Base-by-base conservation (phyloP, 768 basidiomycete genomes). In the Candolleomyces eurysporus region DNA sequence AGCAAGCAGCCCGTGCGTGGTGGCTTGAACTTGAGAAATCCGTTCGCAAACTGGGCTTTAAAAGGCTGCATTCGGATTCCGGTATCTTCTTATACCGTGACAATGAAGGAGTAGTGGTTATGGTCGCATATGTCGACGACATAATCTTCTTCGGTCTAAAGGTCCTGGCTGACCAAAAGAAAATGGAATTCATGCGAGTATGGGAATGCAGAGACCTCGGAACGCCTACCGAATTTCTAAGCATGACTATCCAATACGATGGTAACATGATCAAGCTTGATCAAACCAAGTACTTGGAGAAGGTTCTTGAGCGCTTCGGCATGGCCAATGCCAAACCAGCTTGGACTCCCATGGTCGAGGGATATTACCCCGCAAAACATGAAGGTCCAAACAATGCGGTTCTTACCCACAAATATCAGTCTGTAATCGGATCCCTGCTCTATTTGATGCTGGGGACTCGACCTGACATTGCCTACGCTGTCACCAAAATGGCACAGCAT, bases 171-270 rank as follows among this genome's bases (percentile, higher is more conserved):
- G 19, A 13, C 32, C 5, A 55, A 62, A 63, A 59, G 42, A 66
- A 66, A 40, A 2, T 13, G 4, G 62, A 53, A 48, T 71, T 69
- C 48, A 65, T 66, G 56, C 57, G 9, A 63, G 61, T 59, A n/a
- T 69, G 68, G 68, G 66, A 70, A 63, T 70, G 69, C 58, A 62
- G 49, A 16, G 65, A 69, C 49, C 54, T 67, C 21, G 68, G 67
- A 21, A 45, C 59, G 32, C 60, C 58, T 17, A 57, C 50, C 8
- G 66, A 70, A 50, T 67, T 70, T 32, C 52, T 68, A 0, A 19
- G 65, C 16, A 70, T 70, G 64, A 36, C 49, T 6, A 61, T 70
- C 11, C 21, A n/a, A 7, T 19, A 42, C n/a, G 56, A 26, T 19
- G 46, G 51, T 31, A 9, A 19, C 13, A 56, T 59, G 46, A 61